Evolutionary conservation across 208 protist genomes (phyloP), one percentile per base, ranked within the genome.

Genomic region (Crithidia fasciculata): DNA sequence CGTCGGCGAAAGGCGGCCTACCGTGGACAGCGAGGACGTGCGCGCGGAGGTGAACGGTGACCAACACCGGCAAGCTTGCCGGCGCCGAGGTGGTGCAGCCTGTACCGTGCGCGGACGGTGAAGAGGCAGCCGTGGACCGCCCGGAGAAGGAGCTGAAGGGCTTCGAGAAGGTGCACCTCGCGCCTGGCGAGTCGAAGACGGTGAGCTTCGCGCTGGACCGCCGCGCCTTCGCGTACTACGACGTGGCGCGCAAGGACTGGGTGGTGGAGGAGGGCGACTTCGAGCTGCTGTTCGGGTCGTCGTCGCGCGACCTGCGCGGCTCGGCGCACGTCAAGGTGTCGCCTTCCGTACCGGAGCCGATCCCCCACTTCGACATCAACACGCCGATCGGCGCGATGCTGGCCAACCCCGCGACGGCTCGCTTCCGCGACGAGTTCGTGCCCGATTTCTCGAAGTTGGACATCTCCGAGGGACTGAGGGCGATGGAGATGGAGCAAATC

Each of bases 81-180:
- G 56, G 56, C 56, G 8, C 56, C 8, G 56, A 61, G 56, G 56
- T 61, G 56, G 56, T 61, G 19, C 56, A 61, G 56, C 56, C n/a
- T n/a, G n/a, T n/a, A n/a, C n/a, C n/a, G n/a, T n/a, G n/a, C n/a
- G n/a, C n/a, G n/a, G n/a, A n/a, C n/a, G n/a, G n/a, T n/a, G n/a
- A n/a, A n/a, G n/a, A n/a, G n/a, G n/a, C n/a, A n/a, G n/a, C n/a
- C n/a, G n/a, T n/a, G n/a, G n/a, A n/a, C n/a, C 57, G 57, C 57
- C 57, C 57, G 37, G 57, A 28, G 37, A 61, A 44, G 57, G 57
- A 61, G 57, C 57, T 61, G 57, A 61, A 61, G 57, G 57, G 37
- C 37, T 61, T 61, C 57, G 57, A 61, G 57, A 61, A 61, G 57
- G 57, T 61, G 57, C 57, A 61, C 57, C 57, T 61, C 13, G 57